Base-by-base conservation (phyloP, 163 green algal genomes). In the Prototheca wickerhamii region DNA sequence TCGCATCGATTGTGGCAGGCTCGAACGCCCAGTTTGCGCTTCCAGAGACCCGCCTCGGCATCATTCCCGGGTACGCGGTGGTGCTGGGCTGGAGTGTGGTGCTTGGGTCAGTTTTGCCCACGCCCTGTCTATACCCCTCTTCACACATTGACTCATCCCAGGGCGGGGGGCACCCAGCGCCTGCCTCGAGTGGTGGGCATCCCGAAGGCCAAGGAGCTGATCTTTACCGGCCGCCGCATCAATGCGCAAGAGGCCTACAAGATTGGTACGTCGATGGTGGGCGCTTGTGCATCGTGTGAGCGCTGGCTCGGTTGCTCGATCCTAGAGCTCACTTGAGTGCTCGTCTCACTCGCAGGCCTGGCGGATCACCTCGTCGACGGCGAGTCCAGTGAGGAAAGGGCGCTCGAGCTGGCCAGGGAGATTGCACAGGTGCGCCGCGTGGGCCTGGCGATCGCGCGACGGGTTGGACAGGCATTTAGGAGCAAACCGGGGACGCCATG, bases 191-290 rank as follows among this genome's bases (percentile, higher is more conserved):
- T 95, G 4, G 73, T 96, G 34, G 89, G 89, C 35, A 50, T 66
- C 4, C 65, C 82, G 2, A 54, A 60, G 0, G 89, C 90, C 32
- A 95, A 95, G 76, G 89, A 95, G 74, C 81, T 96, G 10, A 88
- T 95, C 40, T 95, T 91, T 79, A 96, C 87, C 12, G 86, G 74
- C 26, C 40, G 40, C 58, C 10, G 64, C 25, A 58, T 70, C 3
- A 32, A 55, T 20, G 33, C 60, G 37, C 59, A 63, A 6, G 59
- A 72, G 29, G 66, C 66, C 6, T 15, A 60, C 21, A 25, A 25
- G 8, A 60, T 72, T 20, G 67, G 58, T 61, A 20, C 12, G 55
- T 21, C 15, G 15, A 21, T 8, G 49, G 15, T 28, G 20, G 23
- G 49, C 8, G 49, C 25, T 29, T 12, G 10, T 28, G 25, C 15